Percentiles rank a stretch among this genome's conserved stretches.
Evolutionary conservation across 257 asterid species (phyloP).

Genomic region (Coffea canephora): DNA sequence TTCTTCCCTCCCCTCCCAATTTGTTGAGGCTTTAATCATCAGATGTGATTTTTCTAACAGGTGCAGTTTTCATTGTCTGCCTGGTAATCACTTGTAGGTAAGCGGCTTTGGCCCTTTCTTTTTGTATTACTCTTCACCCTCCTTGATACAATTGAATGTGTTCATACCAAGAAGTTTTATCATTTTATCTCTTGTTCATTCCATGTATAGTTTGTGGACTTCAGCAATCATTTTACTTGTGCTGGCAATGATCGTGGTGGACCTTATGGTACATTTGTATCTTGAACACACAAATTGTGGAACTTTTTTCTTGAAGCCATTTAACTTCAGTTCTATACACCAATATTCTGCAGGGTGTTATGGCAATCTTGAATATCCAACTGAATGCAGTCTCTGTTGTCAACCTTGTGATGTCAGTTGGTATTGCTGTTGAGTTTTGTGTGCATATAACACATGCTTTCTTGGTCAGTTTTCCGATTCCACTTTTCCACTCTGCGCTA

Average conservation of each 20-base stretch:
- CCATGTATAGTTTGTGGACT: constrained; percentile 76
- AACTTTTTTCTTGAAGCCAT: neutral
- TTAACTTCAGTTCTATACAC: constrained; percentile 4
- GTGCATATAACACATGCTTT: constrained; percentile 97
- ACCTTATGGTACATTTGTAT: constrained; percentile 66
- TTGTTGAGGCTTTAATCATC: constrained; percentile 11
- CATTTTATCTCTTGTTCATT: constrained; percentile 4
- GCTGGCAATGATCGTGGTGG: constrained; percentile 83
- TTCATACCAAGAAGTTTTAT: constrained; percentile 7
- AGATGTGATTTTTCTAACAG: constrained; percentile 38
- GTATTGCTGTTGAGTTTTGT: constrained; percentile 94
- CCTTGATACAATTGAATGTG: constrained; percentile 16
- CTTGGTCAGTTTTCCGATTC: constrained; percentile 63
- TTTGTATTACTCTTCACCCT: neutral
- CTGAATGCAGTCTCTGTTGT: constrained; percentile 93
- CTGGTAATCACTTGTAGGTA: constrained; percentile 88
- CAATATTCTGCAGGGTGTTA: constrained; percentile 67
- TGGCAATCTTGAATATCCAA: constrained; percentile 89
- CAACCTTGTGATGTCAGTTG: constrained; percentile 96
- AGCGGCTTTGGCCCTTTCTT: constrained; percentile 22
- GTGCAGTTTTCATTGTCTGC: constrained; percentile 92
- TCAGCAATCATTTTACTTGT: constrained; percentile 89
- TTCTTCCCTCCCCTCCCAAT: neutral
- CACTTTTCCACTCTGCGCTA: neutral
- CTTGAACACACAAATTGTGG: constrained; percentile 9